Base-by-base conservation (phyloP, 2,329 filamentous ascomycete species). In the Colletotrichum camelliae region DNA sequence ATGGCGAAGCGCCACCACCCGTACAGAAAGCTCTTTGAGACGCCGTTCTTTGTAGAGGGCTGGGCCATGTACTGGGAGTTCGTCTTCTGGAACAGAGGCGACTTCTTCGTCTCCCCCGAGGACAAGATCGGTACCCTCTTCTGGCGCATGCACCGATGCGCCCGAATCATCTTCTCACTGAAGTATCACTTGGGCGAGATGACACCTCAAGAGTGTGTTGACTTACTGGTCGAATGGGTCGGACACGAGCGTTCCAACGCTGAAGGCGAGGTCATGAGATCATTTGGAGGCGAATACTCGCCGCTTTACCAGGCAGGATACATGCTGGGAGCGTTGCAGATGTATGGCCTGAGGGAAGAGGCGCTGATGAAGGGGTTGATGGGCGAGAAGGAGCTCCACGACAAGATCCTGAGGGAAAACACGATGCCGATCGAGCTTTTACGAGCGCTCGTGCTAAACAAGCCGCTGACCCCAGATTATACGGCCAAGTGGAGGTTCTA, bases 1-100 rank as follows among this genome's bases (percentile, higher is more conserved):
- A 85, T 89, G 79, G 87, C 85, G 18, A 81, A 83, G 16, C 86
- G 90, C 8, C 81, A 86, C 74, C 85, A 85, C 21, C 85, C 86
- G 4, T 89, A 92, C 80, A 86, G 90, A 7, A 80, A 81, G 24
- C 78, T 91, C 8, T 92, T 92, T 80, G 81, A 84, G 35, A 92
- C 90, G 1, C 89, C 90, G 0, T 92, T 92, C 79, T 91, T 87
- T 83, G 87, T 90, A 48, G 91, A 92, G 80, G 91, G 91, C 21
- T 92, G 90, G 90, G 88, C 90, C 12, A 86, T 91, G 77, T 92
- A 92, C 80, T 92, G 90, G 90, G 91, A 92, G 82, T 84, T 91
- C 78, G 80, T 91, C 21, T 84, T 93, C 18, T 93, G 90, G 89
- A 81, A 89, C 57, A 85, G 88, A 33, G 85, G 85, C 35, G 86